Percentiles rank a stretch among this genome's conserved stretches.
phyloP scores from a whole-genome alignment of 805 yeast species.

The Cyberlindnera euphorbiiphila region DNA sequence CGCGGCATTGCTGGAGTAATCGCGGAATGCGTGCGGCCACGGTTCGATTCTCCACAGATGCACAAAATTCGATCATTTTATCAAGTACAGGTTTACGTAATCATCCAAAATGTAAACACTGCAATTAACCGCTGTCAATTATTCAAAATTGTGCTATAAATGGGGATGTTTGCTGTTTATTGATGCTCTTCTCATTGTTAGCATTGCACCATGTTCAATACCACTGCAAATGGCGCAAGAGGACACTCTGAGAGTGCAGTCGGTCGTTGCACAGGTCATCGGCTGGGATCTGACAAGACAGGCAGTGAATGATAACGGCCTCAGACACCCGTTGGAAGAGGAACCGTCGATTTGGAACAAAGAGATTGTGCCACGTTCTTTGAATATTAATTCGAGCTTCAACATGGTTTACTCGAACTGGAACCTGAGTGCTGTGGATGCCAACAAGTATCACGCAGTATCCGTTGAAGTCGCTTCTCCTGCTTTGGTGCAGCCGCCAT shows the following conservation, averaged over 20 bases:
- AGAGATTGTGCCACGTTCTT: neutral
- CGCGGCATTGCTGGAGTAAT: too few species aligned
- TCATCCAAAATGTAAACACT: conserved; percentile 13
- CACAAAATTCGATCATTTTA: too few species aligned
- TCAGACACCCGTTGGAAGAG: conserved; percentile 11
- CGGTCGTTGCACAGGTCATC: conserved; percentile 12
- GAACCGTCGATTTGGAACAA: conserved; percentile 7
- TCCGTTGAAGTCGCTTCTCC: conserved; percentile 10
- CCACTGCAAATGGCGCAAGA: conserved; percentile 1
- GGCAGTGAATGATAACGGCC: conserved; percentile 4
- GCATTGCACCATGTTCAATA: neutral
- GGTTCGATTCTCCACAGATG: conserved; percentile 7
- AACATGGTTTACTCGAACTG: conserved; percentile 18
- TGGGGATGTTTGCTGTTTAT: neutral
- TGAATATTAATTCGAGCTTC: conserved; percentile 19
- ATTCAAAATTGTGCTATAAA: conserved; percentile 1
- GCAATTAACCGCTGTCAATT: neutral
- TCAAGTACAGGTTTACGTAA: conserved; percentile 12
- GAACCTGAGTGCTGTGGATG: conserved; percentile 9
- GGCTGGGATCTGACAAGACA: conserved; percentile 14
- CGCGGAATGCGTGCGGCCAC: too few species aligned
- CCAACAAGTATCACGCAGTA: conserved; percentile 6
- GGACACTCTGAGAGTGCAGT: conserved; percentile 1
- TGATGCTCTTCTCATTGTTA: too few species aligned
- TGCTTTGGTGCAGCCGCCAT: conserved; percentile 7